These are phyloP conservation scores for barrel medic (Medicago truncatula) DNA, from an alignment of 306 rosid genomes.

Conservation along the genomic window MtrunA17r5.0-ANR NC_053048.1:2535001-2535500, in stretches of 20 bases:
- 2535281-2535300: neutral
- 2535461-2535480: neutral
- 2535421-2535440: neutral
- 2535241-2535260: neutral
- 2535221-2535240: neutral
- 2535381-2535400: neutral
- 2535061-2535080: neutral
- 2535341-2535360: neutral
- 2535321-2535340: neutral
- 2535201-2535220: neutral
- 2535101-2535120: neutral
- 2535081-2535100: neutral
- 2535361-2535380: neutral
- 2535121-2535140: neutral
- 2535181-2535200: neutral
- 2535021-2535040: neutral
- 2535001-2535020: neutral
- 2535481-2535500: neutral
- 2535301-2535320: neutral
- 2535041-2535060: neutral
- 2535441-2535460: neutral
- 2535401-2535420: neutral
- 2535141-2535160: neutral
- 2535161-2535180: neutral
- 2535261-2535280: neutral